phyloP scores from a whole-genome alignment of 2,329 filamentous ascomycete genomes.

The Ascochyta pisi region DNA sequence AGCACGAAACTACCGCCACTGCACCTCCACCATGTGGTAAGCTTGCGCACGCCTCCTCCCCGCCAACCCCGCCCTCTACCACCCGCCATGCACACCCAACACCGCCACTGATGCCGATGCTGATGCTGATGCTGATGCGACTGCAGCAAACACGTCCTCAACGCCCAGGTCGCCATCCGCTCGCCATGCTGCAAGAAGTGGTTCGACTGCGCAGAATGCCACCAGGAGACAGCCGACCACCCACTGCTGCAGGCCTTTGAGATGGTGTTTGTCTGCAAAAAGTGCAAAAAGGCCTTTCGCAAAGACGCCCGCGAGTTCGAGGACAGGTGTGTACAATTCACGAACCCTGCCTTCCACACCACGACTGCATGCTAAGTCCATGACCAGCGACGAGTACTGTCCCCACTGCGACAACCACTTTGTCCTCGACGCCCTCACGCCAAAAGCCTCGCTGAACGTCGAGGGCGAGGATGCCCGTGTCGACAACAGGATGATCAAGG shows the following conservation, averaged over 20 bases:
- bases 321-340: conserved; percentile 59
- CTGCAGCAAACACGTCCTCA: conserved; percentile 92
- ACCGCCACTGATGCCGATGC: conserved; percentile 20
- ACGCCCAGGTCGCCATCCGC: conserved; percentile 95
- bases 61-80: conserved; percentile 10
- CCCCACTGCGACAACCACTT: conserved; percentile 99
- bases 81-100: conserved; percentile 17
- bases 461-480: conserved; percentile 90
- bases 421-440: conserved; percentile 85
- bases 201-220: conserved; percentile 98
- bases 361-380: conserved; percentile 17
- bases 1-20: background rate
- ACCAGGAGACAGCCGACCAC: conserved; percentile 81
- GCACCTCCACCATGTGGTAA: conserved; percentile 34
- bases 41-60: conserved; percentile 15
- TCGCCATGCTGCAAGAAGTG: conserved; percentile 97
- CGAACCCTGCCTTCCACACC: background rate
- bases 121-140: conserved; percentile 20
- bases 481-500: conserved; percentile 85
- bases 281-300: conserved; percentile 97
- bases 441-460: conserved; percentile 81
- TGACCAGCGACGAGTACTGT: conserved; percentile 87
- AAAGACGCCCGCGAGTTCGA: conserved; percentile 93
- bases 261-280: conserved; percentile 97
- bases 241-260: conserved; percentile 78